These are phyloP conservation scores for Datisca glomerata DNA, from an alignment of 306 rosid genomes.

Conservation along the genomic window DNA sequence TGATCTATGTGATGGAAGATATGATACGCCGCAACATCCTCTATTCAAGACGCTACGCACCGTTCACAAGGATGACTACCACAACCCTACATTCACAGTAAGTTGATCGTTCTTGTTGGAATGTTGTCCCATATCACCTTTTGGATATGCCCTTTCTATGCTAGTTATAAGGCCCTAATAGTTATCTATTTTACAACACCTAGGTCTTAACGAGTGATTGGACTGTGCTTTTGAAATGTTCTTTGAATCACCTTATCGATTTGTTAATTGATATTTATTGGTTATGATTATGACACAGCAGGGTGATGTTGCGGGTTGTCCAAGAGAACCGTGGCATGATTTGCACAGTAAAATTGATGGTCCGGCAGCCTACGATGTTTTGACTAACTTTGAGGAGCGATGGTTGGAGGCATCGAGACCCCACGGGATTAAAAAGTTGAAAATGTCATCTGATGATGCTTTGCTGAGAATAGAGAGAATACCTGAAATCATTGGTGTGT, in stretches of 20 bases:
- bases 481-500: slow-evolving; percentile 44
- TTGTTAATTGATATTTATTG: background rate
- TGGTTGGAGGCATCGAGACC: slow-evolving; percentile 90
- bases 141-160: no score
- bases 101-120: no score
- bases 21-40: slow-evolving; percentile 76
- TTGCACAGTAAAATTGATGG: slow-evolving; percentile 90
- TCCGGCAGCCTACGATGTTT: slow-evolving; percentile 92
- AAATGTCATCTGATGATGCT: slow-evolving; percentile 46
- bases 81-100: slow-evolving; percentile 89
- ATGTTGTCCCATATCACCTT: no score
- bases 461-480: slow-evolving; percentile 73
- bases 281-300: slow-evolving; percentile 21
- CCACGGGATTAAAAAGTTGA: slow-evolving; percentile 65
- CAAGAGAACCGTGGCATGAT: slow-evolving; percentile 99
- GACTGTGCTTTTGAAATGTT: background rate
- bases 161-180: no score
- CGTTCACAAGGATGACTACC: slow-evolving; percentile 82
- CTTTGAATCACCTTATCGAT: no score
- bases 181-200: no score
- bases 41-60: slow-evolving; percentile 64
- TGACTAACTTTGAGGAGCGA: slow-evolving; percentile 89
- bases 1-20: slow-evolving; percentile 92
- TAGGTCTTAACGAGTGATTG: no score
- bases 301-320: slow-evolving; percentile 75